Evolutionary conservation across 1,284 basidiomycete genomes (phyloP).

Genomic region (Cryptococcus depauperatus): DNA sequence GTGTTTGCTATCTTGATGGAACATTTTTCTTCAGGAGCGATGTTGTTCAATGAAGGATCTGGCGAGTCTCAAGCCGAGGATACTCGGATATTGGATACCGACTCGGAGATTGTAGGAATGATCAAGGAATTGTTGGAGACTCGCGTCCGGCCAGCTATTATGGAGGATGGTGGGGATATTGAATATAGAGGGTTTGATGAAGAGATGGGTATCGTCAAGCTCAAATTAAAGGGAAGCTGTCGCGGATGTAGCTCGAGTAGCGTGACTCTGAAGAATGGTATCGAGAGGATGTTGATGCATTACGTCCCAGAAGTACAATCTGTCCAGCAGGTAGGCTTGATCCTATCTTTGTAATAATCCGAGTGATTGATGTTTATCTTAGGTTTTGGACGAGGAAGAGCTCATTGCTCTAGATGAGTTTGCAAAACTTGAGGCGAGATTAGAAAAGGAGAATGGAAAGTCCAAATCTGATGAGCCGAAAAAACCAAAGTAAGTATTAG

Average conservation of each 20-base stretch:
- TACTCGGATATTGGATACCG: conserved; percentile 89
- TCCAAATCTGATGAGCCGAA: conserved; percentile 18
- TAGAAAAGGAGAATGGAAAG: conserved; percentile 51
- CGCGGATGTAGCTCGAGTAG: conserved; percentile 86
- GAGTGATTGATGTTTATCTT: conserved; percentile 3
- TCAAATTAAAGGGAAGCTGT: conserved; percentile 94
- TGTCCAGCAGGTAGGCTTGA: conserved; percentile 76
- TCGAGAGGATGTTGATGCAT: conserved; percentile 98
- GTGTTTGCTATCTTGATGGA: conserved; percentile 98
- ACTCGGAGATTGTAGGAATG: conserved; percentile 98
- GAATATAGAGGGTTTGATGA: conserved; percentile 52
- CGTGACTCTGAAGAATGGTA: conserved; percentile 90
- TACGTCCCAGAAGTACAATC: conserved; percentile 96
- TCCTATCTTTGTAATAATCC: conserved; percentile 1
- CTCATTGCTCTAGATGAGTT: conserved; percentile 82
- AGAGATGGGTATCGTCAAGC: conserved; percentile 51
- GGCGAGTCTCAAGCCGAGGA: conserved; percentile 80
- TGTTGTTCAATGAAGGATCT: conserved; percentile 65
- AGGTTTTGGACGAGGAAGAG: conserved; percentile 89
- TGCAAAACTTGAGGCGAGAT: conserved; percentile 73
- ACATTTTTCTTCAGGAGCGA: conserved; percentile 80
- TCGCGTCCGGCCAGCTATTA: conserved; percentile 87
- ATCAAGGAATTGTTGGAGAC: conserved; percentile 97
- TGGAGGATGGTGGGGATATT: conserved; percentile 55
- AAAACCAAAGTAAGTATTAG: conserved; percentile 28